Base-by-base conservation (phyloP, 306 rosid species). In the Mimosa bimucronata region DNA sequence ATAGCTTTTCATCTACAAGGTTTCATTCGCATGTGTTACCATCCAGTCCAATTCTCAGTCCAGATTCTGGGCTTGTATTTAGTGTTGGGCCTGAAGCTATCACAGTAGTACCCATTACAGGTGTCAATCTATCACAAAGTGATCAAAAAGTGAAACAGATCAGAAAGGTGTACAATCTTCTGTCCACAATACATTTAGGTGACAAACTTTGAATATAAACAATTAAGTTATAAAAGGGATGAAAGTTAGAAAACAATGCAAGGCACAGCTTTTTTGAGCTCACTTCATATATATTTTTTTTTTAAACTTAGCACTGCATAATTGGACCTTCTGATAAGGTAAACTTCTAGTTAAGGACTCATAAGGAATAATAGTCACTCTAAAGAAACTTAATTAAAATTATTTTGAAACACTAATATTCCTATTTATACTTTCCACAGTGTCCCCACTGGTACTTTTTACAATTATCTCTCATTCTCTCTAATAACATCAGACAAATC, bases 31-130 rank as follows among this genome's bases (percentile, higher is more conserved):
- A 29, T 66, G 70, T 55, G 88, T 80, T 82, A 95, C 99, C 99
- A 96, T 52, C 98, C 90, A 84, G 92, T 90, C 99, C 99, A 96
- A 55, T 85, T 88, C 81, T 96, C 99, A 14, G 99, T 96, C 97
- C 97, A 96, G 91, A 96, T 88, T 83, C 91, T 96, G 71, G 99
- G 99, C 77, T 90, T 96, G 72, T 88, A 83, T 11, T 67, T 45
- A 81, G 86, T 77, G 89, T 93, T 93, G 40, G 99, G 98, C 14
- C 74, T 88, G 79, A 86, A 96, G 65, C 89, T 90, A 80, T 96
- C 98, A 67, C 99, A 96, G 85, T 96, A 96, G 81, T 71, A 96
- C 7, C 89, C 99, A 84, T 96, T 96, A 89, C 98, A 96, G 68
- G 99, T 86, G 71, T 93, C 89, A 73, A 93, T 96, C 99, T 96